Evolutionary conservation across 2,329 filamentous ascomycete species (phyloP).

Genomic region (Alternaria novae-zelandiae): DNA sequence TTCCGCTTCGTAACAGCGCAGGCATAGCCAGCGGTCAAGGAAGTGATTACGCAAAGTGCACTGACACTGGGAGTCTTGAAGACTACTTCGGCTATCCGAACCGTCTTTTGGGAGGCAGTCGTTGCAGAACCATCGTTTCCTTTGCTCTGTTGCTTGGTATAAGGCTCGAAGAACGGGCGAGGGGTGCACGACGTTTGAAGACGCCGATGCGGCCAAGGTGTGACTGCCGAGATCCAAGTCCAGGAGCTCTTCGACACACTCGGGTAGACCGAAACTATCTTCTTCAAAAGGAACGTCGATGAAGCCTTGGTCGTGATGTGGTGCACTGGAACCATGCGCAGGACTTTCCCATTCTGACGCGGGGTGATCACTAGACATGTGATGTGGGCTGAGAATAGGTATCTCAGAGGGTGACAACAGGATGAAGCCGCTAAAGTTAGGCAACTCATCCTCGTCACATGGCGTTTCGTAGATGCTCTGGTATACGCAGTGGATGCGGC

Average conservation of each 20-base stretch:
- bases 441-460: constrained; percentile 36
- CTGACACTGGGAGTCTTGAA: constrained; percentile 9
- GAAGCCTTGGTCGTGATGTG: constrained; percentile 42
- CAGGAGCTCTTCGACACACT: constrained; percentile 35
- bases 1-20: constrained; percentile 27
- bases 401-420: constrained; percentile 34
- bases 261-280: constrained; percentile 21
- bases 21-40: constrained; percentile 31
- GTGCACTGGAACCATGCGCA: constrained; percentile 1
- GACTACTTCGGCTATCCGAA: neutral
- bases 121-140: constrained; percentile 21
- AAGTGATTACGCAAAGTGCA: constrained; percentile 27
- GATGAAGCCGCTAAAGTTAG: constrained; percentile 40
- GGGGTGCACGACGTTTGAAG: constrained; percentile 27
- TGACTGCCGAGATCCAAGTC: constrained; percentile 30
- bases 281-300: constrained; percentile 37
- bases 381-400: constrained; percentile 37
- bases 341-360: constrained; percentile 15
- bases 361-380: constrained; percentile 17
- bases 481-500: constrained; percentile 44
- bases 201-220: constrained; percentile 22
- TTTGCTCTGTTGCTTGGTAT: constrained; percentile 29
- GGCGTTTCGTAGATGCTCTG: constrained; percentile 36
- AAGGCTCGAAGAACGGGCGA: constrained; percentile 36
- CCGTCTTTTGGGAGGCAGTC: constrained; percentile 1